phyloP scores from a whole-genome alignment of 768 basidiomycete species.

The Suillus subluteus region DNA sequence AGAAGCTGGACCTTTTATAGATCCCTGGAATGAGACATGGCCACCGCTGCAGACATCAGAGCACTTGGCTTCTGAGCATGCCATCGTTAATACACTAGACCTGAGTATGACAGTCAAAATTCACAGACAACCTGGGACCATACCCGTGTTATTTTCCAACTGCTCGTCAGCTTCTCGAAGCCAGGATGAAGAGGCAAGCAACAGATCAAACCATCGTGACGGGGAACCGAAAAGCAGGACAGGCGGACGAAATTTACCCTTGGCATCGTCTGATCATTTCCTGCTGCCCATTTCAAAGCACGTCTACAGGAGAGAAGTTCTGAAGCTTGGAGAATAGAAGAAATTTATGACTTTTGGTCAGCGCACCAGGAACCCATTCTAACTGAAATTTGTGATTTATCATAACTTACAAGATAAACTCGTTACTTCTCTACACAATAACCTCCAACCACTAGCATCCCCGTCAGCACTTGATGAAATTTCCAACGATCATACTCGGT shows the following conservation, averaged over 20 bases:
- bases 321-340: background rate
- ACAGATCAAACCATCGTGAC: background rate
- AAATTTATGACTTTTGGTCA: background rate
- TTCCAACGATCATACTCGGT: constrained; percentile 89
- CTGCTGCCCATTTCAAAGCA: background rate
- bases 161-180: background rate
- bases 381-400: background rate
- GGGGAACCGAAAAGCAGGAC: background rate
- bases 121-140: too few species aligned
- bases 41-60: background rate
- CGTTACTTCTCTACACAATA: constrained; percentile 7
- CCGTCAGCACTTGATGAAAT: constrained; percentile 73
- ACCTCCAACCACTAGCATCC: background rate
- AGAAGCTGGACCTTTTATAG: background rate
- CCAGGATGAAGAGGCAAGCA: background rate
- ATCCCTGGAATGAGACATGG: background rate
- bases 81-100: too few species aligned
- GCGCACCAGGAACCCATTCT: background rate
- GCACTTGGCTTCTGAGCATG: background rate
- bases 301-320: background rate
- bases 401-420: constrained; percentile 8
- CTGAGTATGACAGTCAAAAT: too few species aligned
- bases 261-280: background rate
- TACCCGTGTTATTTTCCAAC: too few species aligned
- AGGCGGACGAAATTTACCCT: background rate